Percentiles rank a stretch among this genome's conserved stretches.
Evolutionary conservation across 2,329 filamentous ascomycete genomes (phyloP).

Genomic region (Myotisia sp.): DNA sequence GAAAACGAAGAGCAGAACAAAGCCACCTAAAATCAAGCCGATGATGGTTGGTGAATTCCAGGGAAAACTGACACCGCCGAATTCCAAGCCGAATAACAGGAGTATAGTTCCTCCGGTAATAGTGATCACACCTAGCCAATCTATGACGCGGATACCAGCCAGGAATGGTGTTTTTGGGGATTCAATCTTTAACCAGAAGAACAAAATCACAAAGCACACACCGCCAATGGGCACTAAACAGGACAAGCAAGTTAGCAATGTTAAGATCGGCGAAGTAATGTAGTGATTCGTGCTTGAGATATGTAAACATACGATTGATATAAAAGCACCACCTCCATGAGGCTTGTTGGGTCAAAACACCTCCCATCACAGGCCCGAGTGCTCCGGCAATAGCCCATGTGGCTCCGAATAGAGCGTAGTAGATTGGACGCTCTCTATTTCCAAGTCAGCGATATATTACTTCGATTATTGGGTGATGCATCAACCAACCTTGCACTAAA

Average conservation of each 20-base stretch:
- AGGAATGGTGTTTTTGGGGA: constrained; percentile 45
- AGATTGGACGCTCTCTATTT: constrained; percentile 41
- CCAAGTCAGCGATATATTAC: not conserved
- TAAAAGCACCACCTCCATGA: constrained; percentile 48
- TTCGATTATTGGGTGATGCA: not conserved
- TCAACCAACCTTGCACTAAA: constrained; percentile 41
- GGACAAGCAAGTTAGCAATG: not conserved
- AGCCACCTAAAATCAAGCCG: constrained; percentile 62
- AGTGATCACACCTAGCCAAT: constrained; percentile 48
- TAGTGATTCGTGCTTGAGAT: constrained; percentile 15
- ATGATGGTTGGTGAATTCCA: constrained; percentile 64
- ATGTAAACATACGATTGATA: constrained; percentile 37
- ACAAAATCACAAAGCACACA: constrained; percentile 42
- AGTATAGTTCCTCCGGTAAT: constrained; percentile 70
- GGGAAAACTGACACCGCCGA: constrained; percentile 60
- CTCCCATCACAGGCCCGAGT: constrained; percentile 12
- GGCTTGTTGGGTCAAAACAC: constrained; percentile 11
- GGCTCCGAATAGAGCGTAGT: constrained; percentile 48
- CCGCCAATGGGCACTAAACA: constrained; percentile 43
- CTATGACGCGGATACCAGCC: constrained; percentile 45
- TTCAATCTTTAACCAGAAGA: constrained; percentile 48
- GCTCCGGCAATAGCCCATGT: constrained; percentile 37
- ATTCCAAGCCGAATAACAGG: constrained; percentile 73
- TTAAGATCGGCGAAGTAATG: not conserved
- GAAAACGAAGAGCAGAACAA: constrained; percentile 50